A percentile compares a stretch with the other conserved stretches of the same genome.
Evolutionary conservation across 2,329 filamentous ascomycete genomes (phyloP).

Genomic region (Sphaerulina vaccinii): DNA sequence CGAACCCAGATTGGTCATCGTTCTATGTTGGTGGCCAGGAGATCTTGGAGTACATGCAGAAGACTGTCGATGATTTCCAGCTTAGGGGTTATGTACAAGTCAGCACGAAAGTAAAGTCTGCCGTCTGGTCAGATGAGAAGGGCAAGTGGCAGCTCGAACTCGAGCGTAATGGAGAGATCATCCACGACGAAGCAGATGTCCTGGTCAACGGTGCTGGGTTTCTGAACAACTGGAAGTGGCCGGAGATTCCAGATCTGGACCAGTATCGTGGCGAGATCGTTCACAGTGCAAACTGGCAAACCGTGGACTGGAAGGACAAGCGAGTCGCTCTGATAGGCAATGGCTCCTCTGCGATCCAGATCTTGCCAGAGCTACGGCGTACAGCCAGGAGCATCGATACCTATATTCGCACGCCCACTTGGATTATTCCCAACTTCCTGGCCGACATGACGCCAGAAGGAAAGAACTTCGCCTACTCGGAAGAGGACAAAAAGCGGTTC

Average conservation of each 20-base stretch:
- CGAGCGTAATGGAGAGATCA: constrained; percentile 28
- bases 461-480: constrained; percentile 11
- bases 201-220: constrained; percentile 47
- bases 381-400: constrained; percentile 50
- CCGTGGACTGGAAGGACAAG: constrained; percentile 41
- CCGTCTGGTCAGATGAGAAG: constrained; percentile 49
- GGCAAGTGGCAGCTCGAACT: constrained; percentile 53
- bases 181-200: constrained; percentile 41
- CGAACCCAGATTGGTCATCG: constrained; percentile 22
- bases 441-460: constrained; percentile 12
- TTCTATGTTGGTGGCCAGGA: constrained; percentile 17
- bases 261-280: constrained; percentile 45
- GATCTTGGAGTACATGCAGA: constrained; percentile 39
- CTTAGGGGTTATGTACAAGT: constrained; percentile 48
- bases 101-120: constrained; percentile 47
- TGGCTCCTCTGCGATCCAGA: constrained; percentile 47
- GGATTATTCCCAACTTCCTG: constrained; percentile 14
- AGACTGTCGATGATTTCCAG: constrained; percentile 12
- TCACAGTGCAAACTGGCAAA: constrained; percentile 50
- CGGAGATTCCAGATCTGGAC: constrained; percentile 41
- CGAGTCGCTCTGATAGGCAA: constrained; percentile 47
- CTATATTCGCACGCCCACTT: constrained; percentile 39
- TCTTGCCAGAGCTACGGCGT: constrained; percentile 42
- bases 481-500: constrained; percentile 16
- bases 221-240: constrained; percentile 33